Evolutionary conservation across 768 basidiomycete species (phyloP).

Genomic region (Russula earlei): DNA sequence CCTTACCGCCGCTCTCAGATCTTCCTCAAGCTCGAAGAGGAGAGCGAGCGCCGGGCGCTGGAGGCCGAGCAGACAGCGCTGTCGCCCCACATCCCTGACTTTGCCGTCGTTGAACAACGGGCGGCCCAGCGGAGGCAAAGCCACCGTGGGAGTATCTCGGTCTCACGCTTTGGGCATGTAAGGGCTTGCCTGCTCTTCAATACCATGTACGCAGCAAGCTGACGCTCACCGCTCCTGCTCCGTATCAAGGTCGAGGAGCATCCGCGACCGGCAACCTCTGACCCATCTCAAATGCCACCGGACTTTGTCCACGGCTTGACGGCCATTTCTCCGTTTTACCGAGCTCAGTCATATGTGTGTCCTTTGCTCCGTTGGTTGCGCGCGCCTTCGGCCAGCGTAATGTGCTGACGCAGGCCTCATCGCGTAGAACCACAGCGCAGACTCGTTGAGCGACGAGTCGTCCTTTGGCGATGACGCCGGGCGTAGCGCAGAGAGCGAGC

Average conservation of each 20-base stretch:
- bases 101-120: constrained; percentile 7
- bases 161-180: constrained; percentile 56
- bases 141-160: constrained; percentile 43
- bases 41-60: constrained; percentile 42
- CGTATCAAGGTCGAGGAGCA: constrained; percentile 4
- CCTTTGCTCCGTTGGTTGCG: background rate
- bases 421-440: constrained; percentile 20
- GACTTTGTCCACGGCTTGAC: constrained; percentile 21
- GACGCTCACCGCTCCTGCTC: background rate
- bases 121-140: constrained; percentile 23
- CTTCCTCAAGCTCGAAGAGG: constrained; percentile 49
- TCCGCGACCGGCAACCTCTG: constrained; percentile 4
- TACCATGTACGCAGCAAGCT: background rate
- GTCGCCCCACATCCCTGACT: constrained; percentile 2
- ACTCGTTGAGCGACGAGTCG: constrained; percentile 24
- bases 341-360: constrained; percentile 20
- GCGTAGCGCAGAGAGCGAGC: constrained; percentile 8
- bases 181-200: constrained; percentile 9
- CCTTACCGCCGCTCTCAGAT: constrained; percentile 30
- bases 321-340: constrained; percentile 24
- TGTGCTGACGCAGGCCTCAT: constrained; percentile 1
- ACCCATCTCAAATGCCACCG: constrained; percentile 18
- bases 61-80: constrained; percentile 24
- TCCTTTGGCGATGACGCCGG: constrained; percentile 3
- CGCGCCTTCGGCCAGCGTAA: background rate